Conservation (phyloP, 2,329 filamentous ascomycete species). For the Sphaerulina populicola region DNA sequence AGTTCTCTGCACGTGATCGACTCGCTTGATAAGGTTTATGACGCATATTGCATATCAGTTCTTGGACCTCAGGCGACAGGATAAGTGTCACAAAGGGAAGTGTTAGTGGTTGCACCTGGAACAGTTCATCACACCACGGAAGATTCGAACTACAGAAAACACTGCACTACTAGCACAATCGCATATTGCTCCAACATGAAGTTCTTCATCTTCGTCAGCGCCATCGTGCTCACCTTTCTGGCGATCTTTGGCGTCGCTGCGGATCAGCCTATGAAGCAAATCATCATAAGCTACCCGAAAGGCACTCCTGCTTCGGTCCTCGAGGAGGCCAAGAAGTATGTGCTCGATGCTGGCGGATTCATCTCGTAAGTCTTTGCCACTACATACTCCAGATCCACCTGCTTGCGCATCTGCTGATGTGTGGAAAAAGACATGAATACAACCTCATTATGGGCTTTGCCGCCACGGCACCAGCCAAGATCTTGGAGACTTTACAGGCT, state of each 20-base stretch:
- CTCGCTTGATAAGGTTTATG: too few species aligned
- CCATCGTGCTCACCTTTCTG: conserved; percentile 21
- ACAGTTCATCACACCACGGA: too few species aligned
- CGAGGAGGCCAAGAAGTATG: conserved; percentile 55
- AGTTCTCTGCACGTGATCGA: too few species aligned
- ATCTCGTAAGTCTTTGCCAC: neutral
- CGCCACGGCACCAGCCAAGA: conserved; percentile 58
- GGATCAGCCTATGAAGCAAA: conserved; percentile 52
- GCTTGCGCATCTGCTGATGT: conserved; percentile 14
- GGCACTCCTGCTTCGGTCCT: conserved; percentile 61
- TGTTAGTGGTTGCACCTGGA: too few species aligned
- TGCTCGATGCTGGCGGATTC: conserved; percentile 30
- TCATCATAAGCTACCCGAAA: conserved; percentile 70
- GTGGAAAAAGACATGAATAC: conserved; percentile 23
- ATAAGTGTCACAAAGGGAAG: too few species aligned
- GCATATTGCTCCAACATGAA: conserved; percentile 22
- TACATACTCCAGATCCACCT: neutral
- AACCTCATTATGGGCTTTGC: conserved; percentile 29
- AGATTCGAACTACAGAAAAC: too few species aligned
- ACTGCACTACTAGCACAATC: neutral
- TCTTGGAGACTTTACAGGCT: conserved; percentile 58
- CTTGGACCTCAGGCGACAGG: too few species aligned
- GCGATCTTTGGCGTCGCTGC: conserved; percentile 19
- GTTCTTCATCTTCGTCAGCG: conserved; percentile 21
- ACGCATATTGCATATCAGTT: too few species aligned